Base-by-base conservation (phyloP, 2,329 filamentous ascomycete species). In the Diaporthe destruens region DNA sequence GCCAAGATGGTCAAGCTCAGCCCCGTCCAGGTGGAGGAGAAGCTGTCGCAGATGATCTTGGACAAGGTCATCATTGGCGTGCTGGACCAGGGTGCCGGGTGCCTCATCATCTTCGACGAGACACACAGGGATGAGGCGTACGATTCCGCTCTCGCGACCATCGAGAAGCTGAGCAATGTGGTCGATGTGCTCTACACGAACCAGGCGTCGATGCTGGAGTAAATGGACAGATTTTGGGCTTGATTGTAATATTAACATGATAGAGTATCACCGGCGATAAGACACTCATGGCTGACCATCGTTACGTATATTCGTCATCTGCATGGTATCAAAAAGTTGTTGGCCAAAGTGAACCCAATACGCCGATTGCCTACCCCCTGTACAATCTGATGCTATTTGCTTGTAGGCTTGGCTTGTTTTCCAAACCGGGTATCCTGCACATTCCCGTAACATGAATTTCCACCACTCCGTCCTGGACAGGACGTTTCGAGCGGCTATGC, bases 41-140 rank as follows among this genome's bases (percentile, higher is more conserved):
- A 99, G 88, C 88, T 99, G 75, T 97, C 94, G 57, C 97, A 99
- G 88, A 99, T 99, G 97, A 99, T 99, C 80, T 89, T 99, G 73
- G 96, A 99, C 86, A 98, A 98, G 88, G 94, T 98, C 79, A 98
- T 99, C 80, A 94, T 98, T 77, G 96, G 97, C 73, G 96, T 99
- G 71, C 86, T 99, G 77, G 96, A 99, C 82, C 96, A 99, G 84
- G 96, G 96, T 65, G 94, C 95, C n/a, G 96, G 96, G 51, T 98
- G 97, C 83, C 88, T 99, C 81, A 98, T 98, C 83, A 94, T 99
- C 78, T 99, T 92, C 80, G 96, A 99, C 80, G 96, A 99, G 89
- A 94, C 94, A 18, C 92, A 97, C 81, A 90, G 95, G 76, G 96
- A 99, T 82, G 92, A 96, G 85, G 92, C 93, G 44, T 99, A 99